Conservation (phyloP, 371 early-diverging fungal species). For the Nematocida homosporus region DNA sequence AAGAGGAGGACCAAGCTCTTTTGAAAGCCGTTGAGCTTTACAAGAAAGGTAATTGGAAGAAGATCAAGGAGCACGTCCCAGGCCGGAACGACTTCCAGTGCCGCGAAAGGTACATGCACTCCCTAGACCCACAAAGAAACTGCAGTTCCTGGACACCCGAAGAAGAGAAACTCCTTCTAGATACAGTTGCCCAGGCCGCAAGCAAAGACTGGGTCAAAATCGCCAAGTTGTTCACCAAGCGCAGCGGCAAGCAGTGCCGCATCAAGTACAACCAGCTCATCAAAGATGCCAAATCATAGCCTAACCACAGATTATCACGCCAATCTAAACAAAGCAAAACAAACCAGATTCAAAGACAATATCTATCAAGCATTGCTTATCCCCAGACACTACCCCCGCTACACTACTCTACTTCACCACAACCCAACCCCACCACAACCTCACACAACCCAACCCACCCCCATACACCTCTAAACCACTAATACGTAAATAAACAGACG, state of each 20-base stretch:
- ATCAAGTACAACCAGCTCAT: slow-evolving; percentile 14
- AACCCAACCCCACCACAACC: too few species aligned
- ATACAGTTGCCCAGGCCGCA: not conserved
- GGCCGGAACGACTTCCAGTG: slow-evolving; percentile 51
- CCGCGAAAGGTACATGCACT: slow-evolving; percentile 51
- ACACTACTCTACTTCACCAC: not conserved
- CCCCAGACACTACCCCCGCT: not conserved
- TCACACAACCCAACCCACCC: not conserved
- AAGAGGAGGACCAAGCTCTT: slow-evolving; percentile 49
- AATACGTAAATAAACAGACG: not conserved
- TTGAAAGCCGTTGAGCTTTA: slow-evolving; percentile 7
- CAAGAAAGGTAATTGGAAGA: slow-evolving; percentile 49
- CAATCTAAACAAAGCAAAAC: not conserved
- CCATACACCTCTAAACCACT: too few species aligned
- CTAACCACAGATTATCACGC: not conserved
- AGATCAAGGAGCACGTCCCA: slow-evolving; percentile 28
- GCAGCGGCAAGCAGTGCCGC: slow-evolving; percentile 44
- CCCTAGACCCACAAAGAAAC: slow-evolving; percentile 34
- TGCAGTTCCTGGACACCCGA: slow-evolving; percentile 29
- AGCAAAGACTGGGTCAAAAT: slow-evolving; percentile 15
- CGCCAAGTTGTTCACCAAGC: not conserved
- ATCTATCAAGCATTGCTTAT: not conserved
- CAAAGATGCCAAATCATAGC: not conserved
- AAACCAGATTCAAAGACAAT: not conserved
- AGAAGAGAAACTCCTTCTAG: slow-evolving; percentile 32